Evolutionary conservation across 225 moss, liverwort and hornwort species (phyloP), one percentile per base, ranked within the genome.

Genomic region (Asterella californica): DNA sequence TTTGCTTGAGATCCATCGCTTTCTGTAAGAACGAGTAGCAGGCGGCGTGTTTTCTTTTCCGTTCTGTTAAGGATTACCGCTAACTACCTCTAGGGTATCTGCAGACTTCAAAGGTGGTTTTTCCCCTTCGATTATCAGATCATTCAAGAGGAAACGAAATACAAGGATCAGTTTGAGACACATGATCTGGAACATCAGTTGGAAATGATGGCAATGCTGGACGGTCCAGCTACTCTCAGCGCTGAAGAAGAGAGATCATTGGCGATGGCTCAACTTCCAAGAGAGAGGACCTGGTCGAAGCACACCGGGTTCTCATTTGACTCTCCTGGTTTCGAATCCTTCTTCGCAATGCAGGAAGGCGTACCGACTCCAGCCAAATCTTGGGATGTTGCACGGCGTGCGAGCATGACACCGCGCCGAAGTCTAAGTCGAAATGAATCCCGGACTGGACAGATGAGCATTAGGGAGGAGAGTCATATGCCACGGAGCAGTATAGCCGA

Each of bases 251-350:
- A 85, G 34, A 89, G 92, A 81, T 88, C 88, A 70, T 86, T 92
- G 30, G 89, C 92, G 78, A 91, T 96, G 93, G 90, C 95, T 10
- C 92, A 91, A 78, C 95, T 96, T 63, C 95, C 95, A 37, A 90
- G 85, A 79, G 93, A 96, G 63, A 86, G 90, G 61, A 74, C 81
- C 48, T 81, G 81, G 83, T 96, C 95, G 15, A 92, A 90, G 67
- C 95, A 96, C 61, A 94, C 95, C 0, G 95, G 95, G 2, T 96
- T 96, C 68, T 92, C 95, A 24, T 96, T 96, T 30, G 95, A 96
- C 75, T 92, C 93, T 61, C 95, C 95, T 82, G 95, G 95, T 67
- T 96, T 87, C 74, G 95, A 96, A 70, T 96, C 95, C 24, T 96
- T 92, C 83, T 96, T 96, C 66, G 92, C 95, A 47, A 78, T 85